Evolutionary conservation across 1,284 basidiomycete species (phyloP).

Genomic region (Sphagnurus paluster): DNA sequence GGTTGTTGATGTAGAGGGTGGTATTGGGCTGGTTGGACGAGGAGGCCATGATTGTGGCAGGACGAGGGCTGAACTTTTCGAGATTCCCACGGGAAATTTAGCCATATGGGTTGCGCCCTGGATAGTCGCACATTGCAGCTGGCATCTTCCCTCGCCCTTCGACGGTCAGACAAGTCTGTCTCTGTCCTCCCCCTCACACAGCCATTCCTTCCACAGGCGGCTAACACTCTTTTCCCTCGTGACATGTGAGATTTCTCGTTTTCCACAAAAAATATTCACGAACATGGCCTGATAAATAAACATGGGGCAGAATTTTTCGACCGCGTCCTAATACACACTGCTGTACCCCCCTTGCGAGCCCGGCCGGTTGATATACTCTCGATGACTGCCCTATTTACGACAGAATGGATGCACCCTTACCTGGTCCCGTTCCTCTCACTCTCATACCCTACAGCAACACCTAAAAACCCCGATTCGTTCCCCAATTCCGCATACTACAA

Average conservation of each 20-base stretch:
- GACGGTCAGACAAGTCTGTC: conserved; percentile 1
- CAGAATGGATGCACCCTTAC: conserved; percentile 44
- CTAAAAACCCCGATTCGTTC: conserved; percentile 66
- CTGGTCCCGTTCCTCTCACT: conserved; percentile 71
- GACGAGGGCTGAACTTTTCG: conserved; percentile 14
- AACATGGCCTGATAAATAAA: conserved; percentile 14
- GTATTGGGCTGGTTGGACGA: conserved; percentile 73
- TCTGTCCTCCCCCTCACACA: not conserved
- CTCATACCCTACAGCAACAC: conserved; percentile 65
- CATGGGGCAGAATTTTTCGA: conserved; percentile 14
- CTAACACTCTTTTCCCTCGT: not conserved
- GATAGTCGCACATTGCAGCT: conserved; percentile 6
- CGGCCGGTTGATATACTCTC: conserved; percentile 11
- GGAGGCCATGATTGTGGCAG: conserved; percentile 38
- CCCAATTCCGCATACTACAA: conserved; percentile 64
- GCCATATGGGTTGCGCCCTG: conserved; percentile 2
- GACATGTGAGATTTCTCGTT: not conserved
- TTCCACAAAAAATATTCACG: not conserved
- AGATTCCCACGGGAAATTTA: conserved; percentile 38
- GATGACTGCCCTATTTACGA: conserved; percentile 21
- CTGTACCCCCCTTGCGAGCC: conserved; percentile 7
- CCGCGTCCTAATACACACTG: conserved; percentile 11
- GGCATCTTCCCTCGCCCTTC: conserved; percentile 8
- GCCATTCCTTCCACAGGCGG: not conserved
- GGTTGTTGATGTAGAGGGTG: conserved; percentile 92